Base-by-base conservation (phyloP, 208 protist genomes). In the Porcisia deanei region DNA sequence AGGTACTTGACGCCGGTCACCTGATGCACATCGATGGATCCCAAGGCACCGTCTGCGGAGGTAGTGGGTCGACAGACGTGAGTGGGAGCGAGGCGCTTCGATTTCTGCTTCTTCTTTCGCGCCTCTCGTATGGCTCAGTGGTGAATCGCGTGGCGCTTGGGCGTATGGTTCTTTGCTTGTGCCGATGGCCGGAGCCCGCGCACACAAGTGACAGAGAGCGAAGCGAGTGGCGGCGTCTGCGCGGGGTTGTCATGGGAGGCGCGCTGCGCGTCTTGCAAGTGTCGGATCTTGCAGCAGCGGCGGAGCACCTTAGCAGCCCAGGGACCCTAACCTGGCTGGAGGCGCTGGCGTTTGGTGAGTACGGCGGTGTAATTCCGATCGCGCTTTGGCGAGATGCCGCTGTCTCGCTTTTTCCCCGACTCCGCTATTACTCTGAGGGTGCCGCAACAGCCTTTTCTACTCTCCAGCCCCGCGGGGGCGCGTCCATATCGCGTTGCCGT, bases 201-300 rank as follows among this genome's bases (percentile, higher is more conserved):
- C 45, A 68, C 53, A 5, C 30, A 22, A 20, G 3, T 9, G 34
- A 30, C 34, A 6, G 16, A 41, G 71, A 71, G 34, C 22, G n/a
- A 6, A 14, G 34, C 22, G 89, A 94, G 77, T 94, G 89, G 87
- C 84, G 86, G n/a, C 78, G 89, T 3, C 82, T 94, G 65, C 83
- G 85, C 25, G 89, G 89, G 3, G 53, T 88, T n/a, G 76, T 81
- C 1, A 80, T 91, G 81, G 66, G 78, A 30, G 47, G 68, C 0
- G 64, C 85, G 39, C 52, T 91, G 12, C 34, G 76, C 34, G 66
- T 66, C 34, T 25, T 88, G 37, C 69, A 68, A 7, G 73, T 52
- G 1, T 58, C 61, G 12, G 82, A 83, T 37, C 37, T 90, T 39
- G 63, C 53, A 3, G 66, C 49, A 22, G 71, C 52, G 25, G 73